Percentiles rank a stretch among this genome's conserved stretches.
These are phyloP conservation scores for Globisporangium solare DNA, from an alignment of 352 stramenopile genomes.

Conservation along the genomic window DNA sequence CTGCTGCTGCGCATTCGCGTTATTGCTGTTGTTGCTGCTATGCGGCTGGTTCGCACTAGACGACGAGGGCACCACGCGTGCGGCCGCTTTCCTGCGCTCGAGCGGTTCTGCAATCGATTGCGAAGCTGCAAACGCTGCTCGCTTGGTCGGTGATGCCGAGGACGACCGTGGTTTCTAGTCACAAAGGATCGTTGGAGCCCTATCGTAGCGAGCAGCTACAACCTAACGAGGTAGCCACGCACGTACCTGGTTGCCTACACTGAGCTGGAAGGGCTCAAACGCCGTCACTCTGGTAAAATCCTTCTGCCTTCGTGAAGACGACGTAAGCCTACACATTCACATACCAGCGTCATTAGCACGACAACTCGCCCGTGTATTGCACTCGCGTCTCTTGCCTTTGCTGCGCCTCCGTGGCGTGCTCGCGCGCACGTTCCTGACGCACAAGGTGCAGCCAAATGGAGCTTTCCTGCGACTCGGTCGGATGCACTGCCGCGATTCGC, in stretches of 20 bases:
- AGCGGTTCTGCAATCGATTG: no score
- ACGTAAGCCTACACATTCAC: background rate
- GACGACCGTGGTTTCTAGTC: conserved; percentile 7
- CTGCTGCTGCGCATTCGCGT: conserved; percentile 5
- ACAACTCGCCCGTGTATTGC: no score
- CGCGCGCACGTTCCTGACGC: conserved; percentile 45
- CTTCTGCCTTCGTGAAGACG: conserved; percentile 24
- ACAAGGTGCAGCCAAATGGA: conserved; percentile 58
- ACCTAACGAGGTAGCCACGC: background rate
- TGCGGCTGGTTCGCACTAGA: background rate
- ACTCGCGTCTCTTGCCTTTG: conserved; percentile 13
- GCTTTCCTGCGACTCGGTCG: conserved; percentile 50
- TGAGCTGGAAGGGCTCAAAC: conserved; percentile 54
- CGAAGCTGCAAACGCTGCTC: no score
- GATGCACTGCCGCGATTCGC: conserved; percentile 22
- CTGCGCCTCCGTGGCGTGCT: conserved; percentile 29
- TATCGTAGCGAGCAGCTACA: background rate
- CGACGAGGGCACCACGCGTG: background rate
- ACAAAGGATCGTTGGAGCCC: background rate
- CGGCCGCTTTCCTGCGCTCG: no score
- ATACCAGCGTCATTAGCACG: no score
- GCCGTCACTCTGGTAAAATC: conserved; percentile 54
- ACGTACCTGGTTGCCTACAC: conserved; percentile 48
- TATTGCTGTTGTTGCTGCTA: background rate
- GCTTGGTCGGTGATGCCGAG: conserved; percentile 10